Evolutionary conservation across 371 early-diverging fungal genomes (phyloP), one percentile per base, ranked within the genome.

Genomic region (Rhizopus microsporus): DNA sequence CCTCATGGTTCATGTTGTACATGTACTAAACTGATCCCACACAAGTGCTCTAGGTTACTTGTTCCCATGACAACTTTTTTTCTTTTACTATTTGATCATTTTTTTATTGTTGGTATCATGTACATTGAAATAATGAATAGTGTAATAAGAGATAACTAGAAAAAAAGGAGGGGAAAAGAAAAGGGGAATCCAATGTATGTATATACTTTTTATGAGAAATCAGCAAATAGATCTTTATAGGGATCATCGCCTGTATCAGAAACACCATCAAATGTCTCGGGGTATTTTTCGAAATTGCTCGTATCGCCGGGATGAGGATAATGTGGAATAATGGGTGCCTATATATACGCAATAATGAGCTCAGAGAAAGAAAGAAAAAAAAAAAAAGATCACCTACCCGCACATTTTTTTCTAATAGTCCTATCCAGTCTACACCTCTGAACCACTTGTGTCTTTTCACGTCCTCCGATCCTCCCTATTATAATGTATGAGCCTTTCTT

Each of bases 241-340:
- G 77, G 77, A 56, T 77, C 77, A 54, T 69, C 72, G 5, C 62
- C 65, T 10, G 54, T 47, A 54, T 68, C 54, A 15, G 56, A 32
- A 32, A 73, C 69, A 3, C 60, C 57, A 30, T 86, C 93, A 51
- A 84, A 75, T 52, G 86, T 87, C 67, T 93, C 97, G 7, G 93
- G 92, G 72, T 97, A 97, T 61, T 84, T 79, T 74, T 98, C 98
- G 85, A 96, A 98, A 76, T 98, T 95, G 68, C 93, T 89, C 8
- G 97, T 90, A 69, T 98, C 99, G 49, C 97, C 97, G 23, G 91
- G 94, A 56, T 89, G 88, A 52, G 81, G 82, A 56, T 93, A 85
- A 45, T 87, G 86, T 15, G 97, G 99, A 45, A 94, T 77, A 74
- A 94, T 93, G 7, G 98, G 98, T 40, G 98, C 92, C 59, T 69